Evolutionary conservation across 306 rosid species (phyloP).

Genomic region (Trichosanthes truncata): DNA sequence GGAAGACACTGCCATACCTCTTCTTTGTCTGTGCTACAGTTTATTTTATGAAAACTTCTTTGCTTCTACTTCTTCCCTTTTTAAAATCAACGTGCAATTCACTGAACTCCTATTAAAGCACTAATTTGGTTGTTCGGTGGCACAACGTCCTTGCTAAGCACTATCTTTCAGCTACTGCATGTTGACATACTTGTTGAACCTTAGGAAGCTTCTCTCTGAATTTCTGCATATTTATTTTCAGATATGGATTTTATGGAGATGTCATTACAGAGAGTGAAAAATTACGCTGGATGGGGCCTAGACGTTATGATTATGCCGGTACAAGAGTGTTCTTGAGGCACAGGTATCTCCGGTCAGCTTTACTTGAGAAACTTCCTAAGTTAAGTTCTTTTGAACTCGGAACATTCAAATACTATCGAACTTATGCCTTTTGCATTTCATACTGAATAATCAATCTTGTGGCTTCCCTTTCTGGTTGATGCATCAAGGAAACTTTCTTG

Average conservation of each 20-base stretch:
- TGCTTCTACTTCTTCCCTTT: neutral
- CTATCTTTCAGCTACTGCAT: neutral
- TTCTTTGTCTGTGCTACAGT: neutral
- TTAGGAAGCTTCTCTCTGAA: slow-evolving; percentile 12
- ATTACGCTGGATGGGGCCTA: slow-evolving; percentile 97
- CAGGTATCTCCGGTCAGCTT: slow-evolving; percentile 29
- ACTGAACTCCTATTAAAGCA: neutral
- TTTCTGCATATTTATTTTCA: slow-evolving; percentile 20
- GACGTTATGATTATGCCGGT: slow-evolving; percentile 89
- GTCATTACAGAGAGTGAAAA: slow-evolving; percentile 92
- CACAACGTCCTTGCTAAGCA: neutral
- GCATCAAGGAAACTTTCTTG: neutral
- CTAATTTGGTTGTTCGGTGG: neutral
- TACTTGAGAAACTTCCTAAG: neutral
- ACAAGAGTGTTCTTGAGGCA: slow-evolving; percentile 78
- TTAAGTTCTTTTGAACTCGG: neutral
- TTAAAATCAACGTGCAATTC: neutral
- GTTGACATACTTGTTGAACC: slow-evolving; percentile 12
- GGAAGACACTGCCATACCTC: neutral
- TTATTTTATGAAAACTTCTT: neutral
- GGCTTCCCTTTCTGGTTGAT: neutral
- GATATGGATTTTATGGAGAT: slow-evolving; percentile 98
- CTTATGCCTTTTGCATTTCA: neutral
- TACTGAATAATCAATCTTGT: neutral
- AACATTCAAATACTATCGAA: neutral